A percentile compares a stretch with the other conserved stretches of the same genome.
phyloP scores from a whole-genome alignment of 306 rosid genomes.

The Senna tora region DNA sequence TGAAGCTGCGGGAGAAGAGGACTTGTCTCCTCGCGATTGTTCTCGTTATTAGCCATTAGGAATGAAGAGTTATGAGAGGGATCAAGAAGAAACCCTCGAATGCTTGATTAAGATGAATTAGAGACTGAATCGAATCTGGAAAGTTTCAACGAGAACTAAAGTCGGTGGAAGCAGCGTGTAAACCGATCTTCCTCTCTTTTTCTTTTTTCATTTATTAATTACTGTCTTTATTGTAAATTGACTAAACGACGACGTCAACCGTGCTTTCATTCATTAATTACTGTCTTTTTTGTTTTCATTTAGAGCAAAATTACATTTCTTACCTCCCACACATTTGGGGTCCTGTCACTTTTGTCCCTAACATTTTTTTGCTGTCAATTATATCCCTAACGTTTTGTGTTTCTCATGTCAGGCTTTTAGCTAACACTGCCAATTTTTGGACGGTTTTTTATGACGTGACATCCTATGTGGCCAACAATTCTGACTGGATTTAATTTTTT shows the following conservation, averaged over 20 bases:
- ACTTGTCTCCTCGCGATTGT: conserved; percentile 62
- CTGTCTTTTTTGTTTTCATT: no score
- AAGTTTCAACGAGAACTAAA: background rate
- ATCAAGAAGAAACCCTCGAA: background rate
- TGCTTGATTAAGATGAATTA: background rate
- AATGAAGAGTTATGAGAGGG: background rate
- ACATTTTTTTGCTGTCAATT: no score
- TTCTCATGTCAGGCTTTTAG: no score
- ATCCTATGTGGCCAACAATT: no score
- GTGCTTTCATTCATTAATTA: background rate
- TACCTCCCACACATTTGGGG: no score
- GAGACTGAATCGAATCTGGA: background rate
- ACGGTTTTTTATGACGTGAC: no score
- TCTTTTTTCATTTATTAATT: background rate
- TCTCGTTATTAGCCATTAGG: conserved; percentile 47
- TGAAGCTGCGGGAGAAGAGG: conserved; percentile 63
- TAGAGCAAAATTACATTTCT: no score
- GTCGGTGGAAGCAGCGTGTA: background rate
- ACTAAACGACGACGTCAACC: conserved; percentile 1
- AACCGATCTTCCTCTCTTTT: background rate
- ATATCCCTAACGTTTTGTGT: no score
- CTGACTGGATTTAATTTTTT: no score
- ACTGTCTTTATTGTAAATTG: background rate
- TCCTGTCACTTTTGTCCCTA: no score
- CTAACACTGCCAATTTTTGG: no score